Percentiles rank a stretch among this genome's conserved stretches.
Evolutionary conservation across 805 yeast species (phyloP).

Genomic region (Saccharomycopsis sp.): DNA sequence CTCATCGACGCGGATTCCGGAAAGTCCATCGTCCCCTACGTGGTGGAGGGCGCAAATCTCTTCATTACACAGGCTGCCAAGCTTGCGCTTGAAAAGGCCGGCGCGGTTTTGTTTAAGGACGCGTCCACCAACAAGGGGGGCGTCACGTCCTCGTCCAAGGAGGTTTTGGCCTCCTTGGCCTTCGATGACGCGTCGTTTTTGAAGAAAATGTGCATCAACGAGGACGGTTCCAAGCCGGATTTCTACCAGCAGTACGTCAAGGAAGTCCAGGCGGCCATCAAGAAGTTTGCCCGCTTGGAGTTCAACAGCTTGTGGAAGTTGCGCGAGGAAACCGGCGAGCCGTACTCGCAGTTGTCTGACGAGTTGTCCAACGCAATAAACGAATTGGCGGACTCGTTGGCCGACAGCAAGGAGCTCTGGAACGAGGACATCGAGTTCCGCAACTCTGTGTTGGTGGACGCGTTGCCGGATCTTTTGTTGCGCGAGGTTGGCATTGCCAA

Average conservation of each 20-base stretch:
- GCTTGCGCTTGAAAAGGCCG: conserved; percentile 76
- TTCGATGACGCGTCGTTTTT: conserved; percentile 81
- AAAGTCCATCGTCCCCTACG: conserved; percentile 69
- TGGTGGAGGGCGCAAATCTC: conserved; percentile 96
- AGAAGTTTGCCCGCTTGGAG: conserved; percentile 73
- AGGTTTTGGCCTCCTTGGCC: conserved; percentile 89
- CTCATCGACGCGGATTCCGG: conserved; percentile 74
- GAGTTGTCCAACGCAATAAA: conserved; percentile 77
- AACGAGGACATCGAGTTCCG: conserved; percentile 70
- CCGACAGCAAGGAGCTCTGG: conserved; percentile 78
- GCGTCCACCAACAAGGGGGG: conserved; percentile 98
- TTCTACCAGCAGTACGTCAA: conserved; percentile 80
- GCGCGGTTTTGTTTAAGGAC: conserved; percentile 84
- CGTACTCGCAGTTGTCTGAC: conserved; percentile 71
- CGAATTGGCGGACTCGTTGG: conserved; percentile 77
- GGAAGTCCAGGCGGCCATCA: conserved; percentile 72
- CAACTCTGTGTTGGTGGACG: conserved; percentile 64
- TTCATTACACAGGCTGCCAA: conserved; percentile 94
- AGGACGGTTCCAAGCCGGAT: conserved; percentile 51
- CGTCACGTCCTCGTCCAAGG: conserved; percentile 93
- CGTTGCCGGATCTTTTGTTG: conserved; percentile 70
- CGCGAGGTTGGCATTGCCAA: conserved; percentile 53
- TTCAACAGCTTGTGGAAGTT: conserved; percentile 83
- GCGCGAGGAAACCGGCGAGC: conserved; percentile 53
- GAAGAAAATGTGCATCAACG: conserved; percentile 61